A percentile compares a stretch with the other conserved stretches of the same genome.
Conservation (phyloP, 441 rosid genomes). For the Kokia cookei region DNA sequence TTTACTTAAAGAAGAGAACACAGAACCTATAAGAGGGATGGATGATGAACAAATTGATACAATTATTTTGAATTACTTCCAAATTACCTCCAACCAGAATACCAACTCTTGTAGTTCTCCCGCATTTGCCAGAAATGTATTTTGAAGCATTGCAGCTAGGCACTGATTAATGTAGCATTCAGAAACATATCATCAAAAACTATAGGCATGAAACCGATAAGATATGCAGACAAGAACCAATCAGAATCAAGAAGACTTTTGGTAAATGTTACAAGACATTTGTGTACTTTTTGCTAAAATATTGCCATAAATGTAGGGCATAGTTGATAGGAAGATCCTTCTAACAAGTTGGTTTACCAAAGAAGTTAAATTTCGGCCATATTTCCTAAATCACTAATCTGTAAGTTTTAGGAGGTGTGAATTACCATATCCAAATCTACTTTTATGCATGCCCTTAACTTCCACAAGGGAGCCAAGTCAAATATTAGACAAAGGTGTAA, state of each 20-base stretch:
- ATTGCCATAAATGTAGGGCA: neutral
- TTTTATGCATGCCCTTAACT: neutral
- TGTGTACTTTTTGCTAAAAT: neutral
- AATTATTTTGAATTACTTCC: neutral
- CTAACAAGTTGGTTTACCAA: neutral
- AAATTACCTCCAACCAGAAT: slow-evolving; percentile 62
- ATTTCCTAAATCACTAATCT: neutral
- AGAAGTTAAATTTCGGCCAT: neutral
- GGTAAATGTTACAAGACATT: neutral
- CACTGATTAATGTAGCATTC: slow-evolving; percentile 17
- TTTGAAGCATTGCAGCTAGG: slow-evolving; percentile 34
- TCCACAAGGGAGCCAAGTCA: neutral
- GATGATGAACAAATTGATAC: neutral
- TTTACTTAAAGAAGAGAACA: neutral
- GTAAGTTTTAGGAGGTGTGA: neutral
- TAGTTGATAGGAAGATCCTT: neutral
- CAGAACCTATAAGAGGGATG: neutral
- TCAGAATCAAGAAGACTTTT: neutral
- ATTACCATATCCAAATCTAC: neutral
- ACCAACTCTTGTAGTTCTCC: slow-evolving; percentile 37
- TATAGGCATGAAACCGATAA: neutral
- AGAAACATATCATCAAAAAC: neutral
- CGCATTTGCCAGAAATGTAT: slow-evolving; percentile 42
- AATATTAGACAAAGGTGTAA: neutral
- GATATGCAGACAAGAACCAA: neutral